Percentiles rank a stretch among this genome's conserved stretches.
phyloP scores from a whole-genome alignment of 129 eudicot genomes.

The Silybum marianum region DNA sequence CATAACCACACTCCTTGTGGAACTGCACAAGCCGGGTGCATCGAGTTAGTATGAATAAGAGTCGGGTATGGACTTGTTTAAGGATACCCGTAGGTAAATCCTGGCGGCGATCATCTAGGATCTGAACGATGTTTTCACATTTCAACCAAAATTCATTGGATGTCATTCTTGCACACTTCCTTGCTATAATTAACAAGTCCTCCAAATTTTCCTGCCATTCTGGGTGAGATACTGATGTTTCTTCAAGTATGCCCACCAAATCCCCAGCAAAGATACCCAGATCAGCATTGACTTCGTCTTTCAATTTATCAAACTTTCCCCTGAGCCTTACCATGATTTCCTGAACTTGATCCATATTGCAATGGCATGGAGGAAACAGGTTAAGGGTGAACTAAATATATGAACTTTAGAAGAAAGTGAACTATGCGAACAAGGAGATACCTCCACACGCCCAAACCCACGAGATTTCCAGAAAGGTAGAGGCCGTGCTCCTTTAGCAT shows the following conservation, averaged over 20 bases:
- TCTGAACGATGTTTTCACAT: constrained; percentile 90
- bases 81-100: constrained; percentile 89
- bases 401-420: constrained; percentile 13
- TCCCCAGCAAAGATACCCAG: constrained; percentile 84
- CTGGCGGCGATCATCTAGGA: constrained; percentile 88
- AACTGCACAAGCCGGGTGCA: constrained; percentile 97
- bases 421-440: constrained; percentile 35
- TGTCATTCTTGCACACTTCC: constrained; percentile 85
- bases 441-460: constrained; percentile 88
- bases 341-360: constrained; percentile 45
- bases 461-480: constrained; percentile 86
- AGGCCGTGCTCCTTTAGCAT: constrained; percentile 85
- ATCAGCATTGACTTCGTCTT: constrained; percentile 89
- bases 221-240: constrained; percentile 61
- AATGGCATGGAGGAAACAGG: constrained; percentile 22
- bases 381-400: constrained; percentile 16
- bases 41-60: constrained; percentile 84
- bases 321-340: constrained; percentile 86
- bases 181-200: constrained; percentile 73
- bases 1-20: constrained; percentile 92
- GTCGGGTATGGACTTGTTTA: constrained; percentile 87
- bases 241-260: constrained; percentile 73
- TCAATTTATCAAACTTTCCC: constrained; percentile 75
- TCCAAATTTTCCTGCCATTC: constrained; percentile 79
- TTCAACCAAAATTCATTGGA: constrained; percentile 83